Conservation (phyloP, 192 early-diverging fungal species). For the Hyaloraphidium curvatum region DNA sequence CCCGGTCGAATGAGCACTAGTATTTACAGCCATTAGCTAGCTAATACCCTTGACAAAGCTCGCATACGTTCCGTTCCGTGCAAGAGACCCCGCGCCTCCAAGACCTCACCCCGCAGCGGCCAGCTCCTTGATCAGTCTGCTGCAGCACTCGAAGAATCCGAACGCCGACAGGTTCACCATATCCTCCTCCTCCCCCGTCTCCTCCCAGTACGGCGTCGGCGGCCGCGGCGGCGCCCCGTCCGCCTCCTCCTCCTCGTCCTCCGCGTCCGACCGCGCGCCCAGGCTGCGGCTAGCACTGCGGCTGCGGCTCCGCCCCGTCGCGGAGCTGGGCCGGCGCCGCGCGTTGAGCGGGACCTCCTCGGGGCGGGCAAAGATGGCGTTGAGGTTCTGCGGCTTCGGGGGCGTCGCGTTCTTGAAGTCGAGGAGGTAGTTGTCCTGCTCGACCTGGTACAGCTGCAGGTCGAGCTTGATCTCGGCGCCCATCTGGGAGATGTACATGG, state of each 20-base stretch:
- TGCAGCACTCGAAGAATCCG: slow-evolving; percentile 92
- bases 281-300: slow-evolving; percentile 20
- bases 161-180: slow-evolving; percentile 41
- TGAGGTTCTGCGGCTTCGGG: slow-evolving; percentile 6
- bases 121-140: slow-evolving; percentile 81
- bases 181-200: slow-evolving; percentile 5
- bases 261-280: slow-evolving; percentile 17
- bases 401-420: slow-evolving; percentile 73
- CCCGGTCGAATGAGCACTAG: too few relatives aligned
- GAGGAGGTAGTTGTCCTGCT: slow-evolving; percentile 73
- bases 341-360: slow-evolving; percentile 5
- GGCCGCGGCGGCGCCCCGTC: slow-evolving; percentile 1
- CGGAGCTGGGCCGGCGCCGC: slow-evolving; percentile 10
- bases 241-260: background rate
- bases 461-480: slow-evolving; percentile 68
- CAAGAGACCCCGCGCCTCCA: too few relatives aligned
- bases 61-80: too few relatives aligned
- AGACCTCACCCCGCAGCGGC: slow-evolving; percentile 49
- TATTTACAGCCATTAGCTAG: too few relatives aligned
- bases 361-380: slow-evolving; percentile 1
- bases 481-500: slow-evolving; percentile 37
- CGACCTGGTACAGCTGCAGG: slow-evolving; percentile 83
- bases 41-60: too few relatives aligned
- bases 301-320: slow-evolving; percentile 15
- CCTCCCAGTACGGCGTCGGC: background rate